These are phyloP conservation scores for Nannizziopsis arthrosporioides DNA, from an alignment of 2,329 filamentous ascomycete genomes.

Conservation along the genomic window DNA sequence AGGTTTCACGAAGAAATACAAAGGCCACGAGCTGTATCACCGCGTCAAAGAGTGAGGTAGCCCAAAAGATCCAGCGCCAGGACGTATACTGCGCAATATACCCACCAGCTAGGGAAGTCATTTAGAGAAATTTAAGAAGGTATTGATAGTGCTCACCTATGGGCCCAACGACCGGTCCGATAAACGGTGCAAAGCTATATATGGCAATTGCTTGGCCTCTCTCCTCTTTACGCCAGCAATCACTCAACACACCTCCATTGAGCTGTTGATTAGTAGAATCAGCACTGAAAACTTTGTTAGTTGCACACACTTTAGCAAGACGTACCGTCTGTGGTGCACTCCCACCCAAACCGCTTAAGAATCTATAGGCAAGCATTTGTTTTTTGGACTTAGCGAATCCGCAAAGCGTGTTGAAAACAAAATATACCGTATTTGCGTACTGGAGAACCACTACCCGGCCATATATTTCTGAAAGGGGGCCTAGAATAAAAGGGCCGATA, in stretches of 20 bases:
- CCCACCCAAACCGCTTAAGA: constrained; percentile 48
- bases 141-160: constrained; percentile 34
- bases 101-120: constrained; percentile 38
- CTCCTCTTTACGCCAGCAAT: constrained; percentile 50
- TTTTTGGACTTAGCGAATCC: constrained; percentile 43
- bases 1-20: constrained; percentile 54
- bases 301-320: background rate
- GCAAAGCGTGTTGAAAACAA: constrained; percentile 50
- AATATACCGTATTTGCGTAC: constrained; percentile 43
- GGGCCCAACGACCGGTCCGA: constrained; percentile 55
- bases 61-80: constrained; percentile 65
- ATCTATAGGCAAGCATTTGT: constrained; percentile 48
- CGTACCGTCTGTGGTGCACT: constrained; percentile 44
- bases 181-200: constrained; percentile 51
- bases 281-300: background rate
- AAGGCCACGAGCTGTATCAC: constrained; percentile 51
- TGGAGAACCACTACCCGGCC: constrained; percentile 46
- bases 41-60: constrained; percentile 52
- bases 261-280: constrained; percentile 23
- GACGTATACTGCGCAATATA: constrained; percentile 52
- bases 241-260: constrained; percentile 42
- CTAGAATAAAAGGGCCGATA: constrained; percentile 42
- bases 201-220: constrained; percentile 52
- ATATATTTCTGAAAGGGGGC: constrained; percentile 45
- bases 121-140: constrained; percentile 4